These are phyloP conservation scores for Geotrichum klebahnii DNA, from an alignment of 1,139 yeast species.

Conservation along the genomic window DNA sequence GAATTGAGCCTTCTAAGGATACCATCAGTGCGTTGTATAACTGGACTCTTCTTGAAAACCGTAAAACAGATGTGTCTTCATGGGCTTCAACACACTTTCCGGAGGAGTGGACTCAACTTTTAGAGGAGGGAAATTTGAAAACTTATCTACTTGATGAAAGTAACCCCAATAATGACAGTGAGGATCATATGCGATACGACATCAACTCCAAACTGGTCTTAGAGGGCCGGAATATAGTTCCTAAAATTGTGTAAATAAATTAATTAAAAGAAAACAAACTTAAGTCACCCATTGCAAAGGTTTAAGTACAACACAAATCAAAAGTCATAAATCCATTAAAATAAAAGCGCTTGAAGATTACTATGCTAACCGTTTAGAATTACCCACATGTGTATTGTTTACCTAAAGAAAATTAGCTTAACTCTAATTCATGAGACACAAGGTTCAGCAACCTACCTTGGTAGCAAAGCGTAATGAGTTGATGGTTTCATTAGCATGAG, in stretches of 20 bases:
- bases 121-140: slow-evolving; percentile 43
- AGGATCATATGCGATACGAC: slow-evolving; percentile 27
- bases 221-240: slow-evolving; percentile 11
- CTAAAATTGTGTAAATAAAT: slow-evolving; percentile 7
- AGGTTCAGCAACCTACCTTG: slow-evolving; percentile 42
- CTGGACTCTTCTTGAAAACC: slow-evolving; percentile 51
- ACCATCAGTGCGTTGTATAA: slow-evolving; percentile 57
- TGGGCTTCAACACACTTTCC: slow-evolving; percentile 53
- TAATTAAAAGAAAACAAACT: not conserved
- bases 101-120: slow-evolving; percentile 47
- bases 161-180: slow-evolving; percentile 33
- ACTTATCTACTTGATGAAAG: slow-evolving; percentile 32
- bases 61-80: slow-evolving; percentile 47
- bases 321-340: not conserved
- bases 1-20: slow-evolving; percentile 49
- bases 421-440: not conserved
- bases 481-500: slow-evolving; percentile 69
- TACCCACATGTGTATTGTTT: slow-evolving; percentile 37
- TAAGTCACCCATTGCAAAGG: not conserved
- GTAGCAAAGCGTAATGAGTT: slow-evolving; percentile 87
- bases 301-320: not conserved
- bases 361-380: slow-evolving; percentile 23
- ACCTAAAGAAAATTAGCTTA: slow-evolving; percentile 11
- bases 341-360: not conserved
- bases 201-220: slow-evolving; percentile 14